Percentiles rank a stretch among this genome's conserved stretches.
These are phyloP conservation scores for Aspergillus glaucus DNA, from an alignment of 2,329 filamentous ascomycete genomes.

Conservation along the genomic window DNA sequence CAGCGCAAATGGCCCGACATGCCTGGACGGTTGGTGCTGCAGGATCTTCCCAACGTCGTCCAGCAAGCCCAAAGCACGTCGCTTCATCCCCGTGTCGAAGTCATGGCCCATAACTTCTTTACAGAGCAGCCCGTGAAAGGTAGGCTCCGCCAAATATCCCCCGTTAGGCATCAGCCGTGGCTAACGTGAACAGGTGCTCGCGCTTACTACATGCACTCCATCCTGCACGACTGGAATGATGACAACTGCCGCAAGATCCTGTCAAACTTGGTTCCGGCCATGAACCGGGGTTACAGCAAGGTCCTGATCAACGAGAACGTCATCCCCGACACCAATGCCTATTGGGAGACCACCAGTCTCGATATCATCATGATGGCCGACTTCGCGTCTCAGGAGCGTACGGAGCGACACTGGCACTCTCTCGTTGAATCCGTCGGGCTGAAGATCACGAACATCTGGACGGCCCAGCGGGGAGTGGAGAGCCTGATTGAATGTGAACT, in stretches of 20 bases:
- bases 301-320: slow-evolving; percentile 41
- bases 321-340: slow-evolving; percentile 30
- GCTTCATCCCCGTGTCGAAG: slow-evolving; percentile 10
- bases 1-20: slow-evolving; percentile 27
- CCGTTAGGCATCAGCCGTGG: no score
- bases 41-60: slow-evolving; percentile 41
- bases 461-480: slow-evolving; percentile 10
- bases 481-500: slow-evolving; percentile 20
- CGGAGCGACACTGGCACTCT: slow-evolving; percentile 32
- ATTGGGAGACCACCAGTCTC: slow-evolving; percentile 22
- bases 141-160: slow-evolving; percentile 2
- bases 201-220: slow-evolving; percentile 29
- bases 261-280: slow-evolving; percentile 20
- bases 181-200: slow-evolving; percentile 23
- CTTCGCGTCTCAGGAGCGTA: slow-evolving; percentile 33
- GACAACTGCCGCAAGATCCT: slow-evolving; percentile 27
- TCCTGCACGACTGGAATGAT: slow-evolving; percentile 33
- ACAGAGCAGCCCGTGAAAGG: slow-evolving; percentile 41
- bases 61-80: slow-evolving; percentile 13
- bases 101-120: slow-evolving; percentile 42
- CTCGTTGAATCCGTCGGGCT: slow-evolving; percentile 29
- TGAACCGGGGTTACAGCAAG: slow-evolving; percentile 36
- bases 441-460: slow-evolving; percentile 30
- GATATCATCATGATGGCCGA: slow-evolving; percentile 40
- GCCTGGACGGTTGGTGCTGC: slow-evolving; percentile 41